These are phyloP conservation scores for Populus alba DNA, from an alignment of 345 rosid species.

Conservation along the genomic window DNA sequence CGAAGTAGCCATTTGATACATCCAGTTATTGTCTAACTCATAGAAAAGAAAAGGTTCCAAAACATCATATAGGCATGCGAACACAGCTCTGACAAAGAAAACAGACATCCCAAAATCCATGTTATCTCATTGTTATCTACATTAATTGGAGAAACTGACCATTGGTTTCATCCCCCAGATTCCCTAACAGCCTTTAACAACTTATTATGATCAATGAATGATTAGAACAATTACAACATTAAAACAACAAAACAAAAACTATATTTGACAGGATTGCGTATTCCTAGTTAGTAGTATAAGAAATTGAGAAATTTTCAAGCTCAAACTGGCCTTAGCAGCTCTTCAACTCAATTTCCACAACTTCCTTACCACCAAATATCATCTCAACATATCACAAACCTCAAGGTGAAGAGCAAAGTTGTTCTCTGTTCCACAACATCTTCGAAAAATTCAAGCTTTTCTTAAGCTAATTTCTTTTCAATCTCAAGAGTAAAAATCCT, in stretches of 20 bases:
- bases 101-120: background rate
- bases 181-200: background rate
- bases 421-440: background rate
- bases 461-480: background rate
- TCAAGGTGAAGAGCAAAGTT: background rate
- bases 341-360: background rate
- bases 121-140: background rate
- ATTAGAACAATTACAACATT: background rate
- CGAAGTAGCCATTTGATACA: constrained; percentile 29
- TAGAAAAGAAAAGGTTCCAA: constrained; percentile 12
- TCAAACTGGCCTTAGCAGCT: background rate
- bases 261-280: background rate
- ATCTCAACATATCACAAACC: background rate
- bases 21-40: constrained; percentile 25
- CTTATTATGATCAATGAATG: background rate
- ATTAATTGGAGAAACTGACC: background rate
- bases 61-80: constrained; percentile 8
- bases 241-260: background rate
- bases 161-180: background rate
- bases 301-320: background rate
- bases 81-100: background rate
- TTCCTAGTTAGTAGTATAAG: background rate
- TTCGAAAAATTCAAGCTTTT: background rate
- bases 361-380: background rate
- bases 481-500: background rate